A percentile compares a stretch with the other conserved stretches of the same genome.
Evolutionary conservation across 768 basidiomycete species (phyloP).

Genomic region (Leccinum pellstonianum): DNA sequence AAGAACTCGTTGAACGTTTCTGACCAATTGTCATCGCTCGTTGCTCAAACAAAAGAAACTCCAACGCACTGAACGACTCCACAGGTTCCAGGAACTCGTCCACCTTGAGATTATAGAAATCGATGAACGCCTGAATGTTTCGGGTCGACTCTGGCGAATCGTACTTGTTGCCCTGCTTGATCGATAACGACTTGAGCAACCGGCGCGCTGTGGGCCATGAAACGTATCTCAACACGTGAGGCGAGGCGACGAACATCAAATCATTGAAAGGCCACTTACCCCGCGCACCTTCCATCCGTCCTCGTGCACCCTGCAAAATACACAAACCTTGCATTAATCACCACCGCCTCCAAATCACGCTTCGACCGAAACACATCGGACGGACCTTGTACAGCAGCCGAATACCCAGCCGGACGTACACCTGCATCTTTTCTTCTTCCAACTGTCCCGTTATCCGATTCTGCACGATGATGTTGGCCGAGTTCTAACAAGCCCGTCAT

Average conservation of each 20-base stretch:
- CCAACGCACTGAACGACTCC: constrained; percentile 73
- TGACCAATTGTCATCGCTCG: constrained; percentile 26
- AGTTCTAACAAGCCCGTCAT: constrained; percentile 57
- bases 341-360: background rate
- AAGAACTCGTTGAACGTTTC: constrained; percentile 95
- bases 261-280: constrained; percentile 45
- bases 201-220: constrained; percentile 55
- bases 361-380: constrained; percentile 1
- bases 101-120: constrained; percentile 83
- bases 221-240: constrained; percentile 1
- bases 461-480: constrained; percentile 97
- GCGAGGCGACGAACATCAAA: background rate
- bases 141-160: constrained; percentile 80
- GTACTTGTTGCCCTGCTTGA: constrained; percentile 94
- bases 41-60: background rate
- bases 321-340: background rate
- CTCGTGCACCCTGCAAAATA: constrained; percentile 65
- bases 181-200: constrained; percentile 84
- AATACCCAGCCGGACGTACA: constrained; percentile 91
- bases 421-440: constrained; percentile 98
- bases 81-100: constrained; percentile 83
- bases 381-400: constrained; percentile 81
- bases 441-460: constrained; percentile 88
- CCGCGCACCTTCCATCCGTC: constrained; percentile 84
- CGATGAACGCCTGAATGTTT: constrained; percentile 86